Evolutionary conservation across 371 early-diverging fungal genomes (phyloP), one percentile per base, ranked within the genome.

Genomic region (Lichtheimia hyalospora): DNA sequence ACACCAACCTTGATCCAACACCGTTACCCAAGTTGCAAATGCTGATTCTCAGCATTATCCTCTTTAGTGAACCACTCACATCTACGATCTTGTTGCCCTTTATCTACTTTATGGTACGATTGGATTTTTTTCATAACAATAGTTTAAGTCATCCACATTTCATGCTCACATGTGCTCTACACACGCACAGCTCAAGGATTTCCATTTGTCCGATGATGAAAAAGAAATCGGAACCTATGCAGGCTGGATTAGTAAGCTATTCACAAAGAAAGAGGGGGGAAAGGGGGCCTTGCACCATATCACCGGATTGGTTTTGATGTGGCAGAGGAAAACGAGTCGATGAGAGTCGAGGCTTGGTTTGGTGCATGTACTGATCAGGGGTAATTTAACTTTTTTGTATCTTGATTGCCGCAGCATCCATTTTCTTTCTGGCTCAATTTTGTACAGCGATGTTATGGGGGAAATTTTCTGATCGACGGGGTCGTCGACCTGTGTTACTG

Each of bases 401-500:
- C 23, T 25, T 27, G 16, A 51, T 24, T 2, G 8, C 8, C 16
- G 15, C 64, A 76, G 79, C 79, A 16, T 79, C 79, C 1, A 57
- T 78, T 0, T 84, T 83, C 60, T 84, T 82, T 56, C 49, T 84
- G 50, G 84, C 84, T 0, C 82, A 84, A 55, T 85, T 84, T 41
- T 77, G 74, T 62, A 82, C 76, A 6, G 78, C 82, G 3, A 71
- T 84, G 56, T 62, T 72, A 25, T 84, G 84, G 84, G 86, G 85
- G 5, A 69, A 63, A 49, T 56, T 85, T 56, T 84, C 84, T 8
- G 86, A 87, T 63, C 67, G 78, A 13, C 66, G 87, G 60, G 97
- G 97, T 16, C 75, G 97, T 21, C 64, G 91, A 24, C 95, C 95
- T 5, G 89, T 94, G 1, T 60, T 96, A 3, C 68, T 95, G 16